phyloP scores from a whole-genome alignment of 345 rosid species.

The Gossypium longicalyx region DNA sequence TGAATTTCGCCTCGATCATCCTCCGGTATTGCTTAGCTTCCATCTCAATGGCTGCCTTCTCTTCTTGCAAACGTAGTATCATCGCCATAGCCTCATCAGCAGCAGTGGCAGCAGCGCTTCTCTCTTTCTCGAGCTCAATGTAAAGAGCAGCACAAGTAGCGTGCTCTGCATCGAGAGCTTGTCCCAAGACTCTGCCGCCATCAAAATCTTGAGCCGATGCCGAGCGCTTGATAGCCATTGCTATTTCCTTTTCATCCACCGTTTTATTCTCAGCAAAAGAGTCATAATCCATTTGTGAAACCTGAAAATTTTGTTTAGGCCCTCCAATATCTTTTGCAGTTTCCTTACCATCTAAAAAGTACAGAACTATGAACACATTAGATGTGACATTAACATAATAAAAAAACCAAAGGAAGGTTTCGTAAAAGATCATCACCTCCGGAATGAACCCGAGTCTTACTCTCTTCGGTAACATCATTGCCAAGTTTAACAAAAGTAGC shows the following conservation, averaged over 20 bases:
- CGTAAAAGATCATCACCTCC: constrained; percentile 20
- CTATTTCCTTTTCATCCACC: constrained; percentile 19
- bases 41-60: constrained; percentile 61
- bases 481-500: constrained; percentile 18
- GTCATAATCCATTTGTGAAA: constrained; percentile 29
- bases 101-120: constrained; percentile 66
- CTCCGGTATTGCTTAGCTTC: constrained; percentile 69
- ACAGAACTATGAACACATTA: constrained; percentile 17
- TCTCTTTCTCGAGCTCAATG: constrained; percentile 71
- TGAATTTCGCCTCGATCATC: constrained; percentile 70
- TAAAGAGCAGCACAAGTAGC: constrained; percentile 37
- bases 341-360: constrained; percentile 31
- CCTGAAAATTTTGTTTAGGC: constrained; percentile 16
- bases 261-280: constrained; percentile 18
- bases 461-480: constrained; percentile 17
- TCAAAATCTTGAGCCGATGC: constrained; percentile 20
- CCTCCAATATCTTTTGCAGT: constrained; percentile 25
- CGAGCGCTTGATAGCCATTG: constrained; percentile 19
- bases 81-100: constrained; percentile 72
- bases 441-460: constrained; percentile 12
- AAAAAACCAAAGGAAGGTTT: neutral
- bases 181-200: constrained; percentile 33
- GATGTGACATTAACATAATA: constrained; percentile 13
- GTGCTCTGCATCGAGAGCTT: constrained; percentile 42
- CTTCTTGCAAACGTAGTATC: constrained; percentile 63